These are phyloP conservation scores for Dissoconium aciculare DNA, from an alignment of 2,329 filamentous ascomycete species.

Conservation along the genomic window DNA sequence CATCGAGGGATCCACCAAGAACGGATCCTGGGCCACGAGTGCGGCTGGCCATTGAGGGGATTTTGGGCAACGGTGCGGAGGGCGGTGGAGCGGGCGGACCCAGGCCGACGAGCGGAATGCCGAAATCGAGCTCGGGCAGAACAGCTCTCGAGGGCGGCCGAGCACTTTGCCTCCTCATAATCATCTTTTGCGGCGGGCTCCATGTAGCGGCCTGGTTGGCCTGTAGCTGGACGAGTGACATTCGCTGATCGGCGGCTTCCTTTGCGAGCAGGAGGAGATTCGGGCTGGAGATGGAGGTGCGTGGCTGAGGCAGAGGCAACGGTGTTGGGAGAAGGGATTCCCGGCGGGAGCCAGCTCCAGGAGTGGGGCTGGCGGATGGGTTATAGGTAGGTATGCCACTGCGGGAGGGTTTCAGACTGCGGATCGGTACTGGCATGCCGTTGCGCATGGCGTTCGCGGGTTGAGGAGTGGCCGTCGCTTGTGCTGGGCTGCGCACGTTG, in stretches of 20 bases:
- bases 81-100: slow-evolving; percentile 34
- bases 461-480: slow-evolving; percentile 11
- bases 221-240: slow-evolving; percentile 3
- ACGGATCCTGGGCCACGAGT: slow-evolving; percentile 12
- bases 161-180: slow-evolving; percentile 3
- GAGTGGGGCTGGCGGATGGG: background rate
- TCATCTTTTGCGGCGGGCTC: slow-evolving; percentile 1
- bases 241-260: slow-evolving; percentile 10
- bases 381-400: slow-evolving; percentile 7
- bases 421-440: slow-evolving; percentile 17
- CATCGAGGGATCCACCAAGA: background rate
- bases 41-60: slow-evolving; percentile 5
- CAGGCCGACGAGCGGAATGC: slow-evolving; percentile 26
- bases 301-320: background rate
- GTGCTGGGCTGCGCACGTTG: slow-evolving; percentile 20
- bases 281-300: background rate
- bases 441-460: slow-evolving; percentile 17
- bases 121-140: slow-evolving; percentile 21
- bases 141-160: slow-evolving; percentile 14
- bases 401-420: slow-evolving; percentile 18
- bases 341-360: background rate
- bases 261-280: slow-evolving; percentile 2
- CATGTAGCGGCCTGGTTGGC: background rate
- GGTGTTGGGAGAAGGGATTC: background rate
- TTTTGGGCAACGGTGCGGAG: slow-evolving; percentile 28